Percentiles rank a stretch among this genome's conserved stretches.
Conservation (phyloP, 208 protist species). For the Leishmania tropica region DNA sequence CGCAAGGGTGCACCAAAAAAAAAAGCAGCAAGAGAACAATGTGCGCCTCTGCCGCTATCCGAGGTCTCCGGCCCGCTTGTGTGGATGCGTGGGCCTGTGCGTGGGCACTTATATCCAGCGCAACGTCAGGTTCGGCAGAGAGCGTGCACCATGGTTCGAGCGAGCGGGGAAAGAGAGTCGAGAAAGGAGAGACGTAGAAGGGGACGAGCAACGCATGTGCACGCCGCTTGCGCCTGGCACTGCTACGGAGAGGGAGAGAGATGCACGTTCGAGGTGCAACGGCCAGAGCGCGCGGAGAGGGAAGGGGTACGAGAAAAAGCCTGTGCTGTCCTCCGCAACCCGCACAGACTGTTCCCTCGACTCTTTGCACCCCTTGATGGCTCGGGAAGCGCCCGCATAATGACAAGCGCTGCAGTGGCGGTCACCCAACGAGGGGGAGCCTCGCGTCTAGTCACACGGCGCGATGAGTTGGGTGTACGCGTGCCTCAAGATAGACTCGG, state of each 20-base stretch:
- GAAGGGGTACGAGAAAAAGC: neutral
- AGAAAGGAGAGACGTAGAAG: neutral
- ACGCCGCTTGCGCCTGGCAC: neutral
- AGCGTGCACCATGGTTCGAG: neutral
- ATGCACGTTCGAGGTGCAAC: neutral
- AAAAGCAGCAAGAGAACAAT: neutral
- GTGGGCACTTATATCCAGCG: neutral
- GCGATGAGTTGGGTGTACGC: neutral
- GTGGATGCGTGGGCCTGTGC: neutral
- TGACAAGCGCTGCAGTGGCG: neutral
- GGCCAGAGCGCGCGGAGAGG: too few species aligned
- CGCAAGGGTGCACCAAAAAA: neutral
- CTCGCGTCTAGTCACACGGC: neutral
- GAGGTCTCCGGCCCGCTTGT: neutral
- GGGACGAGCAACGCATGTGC: too few species aligned
- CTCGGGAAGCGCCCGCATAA: neutral
- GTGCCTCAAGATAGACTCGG: neutral
- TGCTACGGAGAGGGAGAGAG: neutral
- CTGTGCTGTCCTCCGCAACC: neutral
- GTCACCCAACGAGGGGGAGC: neutral
- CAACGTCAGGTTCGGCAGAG: neutral
- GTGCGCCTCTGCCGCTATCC: neutral
- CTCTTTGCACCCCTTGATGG: neutral
- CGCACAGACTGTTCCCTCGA: neutral
- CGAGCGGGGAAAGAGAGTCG: neutral